Evolutionary conservation across 2,329 filamentous ascomycete genomes (phyloP), one percentile per base, ranked within the genome.

Genomic region (Clarireedia monteithiana): DNA sequence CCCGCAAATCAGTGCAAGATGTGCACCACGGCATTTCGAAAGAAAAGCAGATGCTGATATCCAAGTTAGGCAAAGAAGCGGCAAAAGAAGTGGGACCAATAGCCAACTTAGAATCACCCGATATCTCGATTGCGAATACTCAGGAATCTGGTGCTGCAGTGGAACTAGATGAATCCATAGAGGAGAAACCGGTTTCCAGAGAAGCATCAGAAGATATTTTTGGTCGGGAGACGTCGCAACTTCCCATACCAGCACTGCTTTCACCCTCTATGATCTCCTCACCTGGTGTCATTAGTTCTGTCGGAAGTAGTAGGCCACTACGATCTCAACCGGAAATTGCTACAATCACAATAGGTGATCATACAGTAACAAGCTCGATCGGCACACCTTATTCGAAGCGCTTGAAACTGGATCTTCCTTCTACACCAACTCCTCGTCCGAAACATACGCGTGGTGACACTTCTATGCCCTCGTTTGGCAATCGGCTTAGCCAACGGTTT

Each of bases 311-410:
- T 24, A 62, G 59, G 55, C 44, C 56, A 36, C 55, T 62, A 46
- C 56, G 62, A 52, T 48, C 55, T n/a, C 58, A 58, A 52, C 39
- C 59, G 40, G 63, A 67, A 53, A 62, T 62, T n/a, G 67, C 68
- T 15, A 70, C 66, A 14, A 69, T 70, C 40, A 69, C 64, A 3
- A 70, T 69, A 52, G 68, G 66, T 17, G 62, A 68, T 30, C 62
- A 67, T 26, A 69, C 66, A 3, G 57, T 66, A 14, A 69, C 63
- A 6, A 68, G 67, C 38, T 62, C 63, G 17, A 66, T 70, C 53
- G 67, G 67, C 10, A 64, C 60, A 2, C 63, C 63, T 27, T 53
- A 48, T 39, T 59, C 60, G 1, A 69, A 68, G 45, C 60, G 63
- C 52, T 48, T 60, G 48, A 58, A 60, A 34, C 48, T 53, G 9